Base-by-base conservation (phyloP, 2,329 filamentous ascomycete genomes). In the Colletotrichum sp. region DNA sequence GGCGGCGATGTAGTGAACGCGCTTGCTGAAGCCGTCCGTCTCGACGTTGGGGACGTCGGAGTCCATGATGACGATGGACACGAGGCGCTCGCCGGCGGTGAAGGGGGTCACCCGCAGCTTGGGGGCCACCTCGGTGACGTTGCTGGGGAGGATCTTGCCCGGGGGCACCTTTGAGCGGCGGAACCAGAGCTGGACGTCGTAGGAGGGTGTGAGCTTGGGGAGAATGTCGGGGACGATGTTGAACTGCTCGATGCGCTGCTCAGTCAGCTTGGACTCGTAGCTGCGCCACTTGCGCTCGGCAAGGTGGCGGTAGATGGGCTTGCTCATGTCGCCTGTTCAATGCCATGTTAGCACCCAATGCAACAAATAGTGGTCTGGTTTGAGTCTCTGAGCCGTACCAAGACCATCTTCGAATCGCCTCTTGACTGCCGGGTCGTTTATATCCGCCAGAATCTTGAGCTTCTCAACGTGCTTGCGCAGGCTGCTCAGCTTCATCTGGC, bases 401-500 rank as follows among this genome's bases (percentile, higher is more conserved):
- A 93, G 86, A 28, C 96, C 96, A 85, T 99, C 96, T 84, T 99
- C 97, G 80, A 98, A 99, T 79, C 92, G 93, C 86, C 95, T 95
- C 91, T 98, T 98, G 77, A 99, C 95, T 49, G 95, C 81, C 1
- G 97, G 97, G 82, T 99, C 97, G 84, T 99, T 99, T 85, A 98
- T 96, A 82, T 99, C 97, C 28, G 96, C 96, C 77, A 94, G 87
- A 52, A 99, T 93, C 90, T 98, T 98, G 83, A 98, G 88, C 71
- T 93, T 85, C 83, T 98, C 94, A 71, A 98, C 83, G 80, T 95
- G 88, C 79, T 90, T 88, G 81, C 91, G 89, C 92, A 98, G 91
- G 79, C 93, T 94, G 62, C 87, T 87, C 77, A 99, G 81, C 78
- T 91, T 90, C 75, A 88, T 89, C 81, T 94, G 90, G 86, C 95